Percentiles rank a stretch among this genome's conserved stretches.
phyloP scores from a whole-genome alignment of 192 early-diverging fungal species.

The Gonapodya prolifera region DNA sequence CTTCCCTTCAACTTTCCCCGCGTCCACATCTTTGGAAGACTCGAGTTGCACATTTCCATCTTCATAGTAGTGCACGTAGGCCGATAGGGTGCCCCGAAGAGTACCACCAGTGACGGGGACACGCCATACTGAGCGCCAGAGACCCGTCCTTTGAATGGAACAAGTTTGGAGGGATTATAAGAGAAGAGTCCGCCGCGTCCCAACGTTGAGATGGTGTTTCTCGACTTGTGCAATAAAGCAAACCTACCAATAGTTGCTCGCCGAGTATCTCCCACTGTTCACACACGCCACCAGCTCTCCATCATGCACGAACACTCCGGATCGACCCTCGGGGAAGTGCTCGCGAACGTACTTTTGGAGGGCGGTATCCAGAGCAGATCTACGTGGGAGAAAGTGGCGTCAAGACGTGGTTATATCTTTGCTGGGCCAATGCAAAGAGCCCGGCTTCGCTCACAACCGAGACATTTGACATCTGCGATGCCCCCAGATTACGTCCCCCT shows the following conservation, averaged over 20 bases:
- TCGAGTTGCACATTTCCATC: constrained; percentile 97
- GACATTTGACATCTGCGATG: neutral
- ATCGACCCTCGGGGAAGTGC: constrained; percentile 67
- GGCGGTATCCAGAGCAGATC: constrained; percentile 49
- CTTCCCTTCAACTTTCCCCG: neutral
- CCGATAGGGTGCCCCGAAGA: constrained; percentile 58
- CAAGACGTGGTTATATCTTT: no score
- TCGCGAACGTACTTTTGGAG: constrained; percentile 50
- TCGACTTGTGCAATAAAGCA: neutral
- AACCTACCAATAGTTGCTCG: constrained; percentile 79
- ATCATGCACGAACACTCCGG: constrained; percentile 51
- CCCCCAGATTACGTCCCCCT: neutral
- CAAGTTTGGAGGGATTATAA: neutral
- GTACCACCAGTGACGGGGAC: constrained; percentile 35
- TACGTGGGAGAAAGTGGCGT: constrained; percentile 1
- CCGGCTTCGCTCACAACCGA: no score
- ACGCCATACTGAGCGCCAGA: constrained; percentile 80
- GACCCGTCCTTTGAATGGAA: constrained; percentile 59
- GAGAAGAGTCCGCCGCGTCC: no score
- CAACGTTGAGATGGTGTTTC: no score
- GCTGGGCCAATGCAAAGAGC: no score
- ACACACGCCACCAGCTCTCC: constrained; percentile 42
- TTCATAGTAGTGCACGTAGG: constrained; percentile 96
- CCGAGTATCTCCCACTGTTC: constrained; percentile 85
- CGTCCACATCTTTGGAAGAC: constrained; percentile 53